Evolutionary conservation across 1,284 basidiomycete species (phyloP).

Genomic region (Malassezia restricta): DNA sequence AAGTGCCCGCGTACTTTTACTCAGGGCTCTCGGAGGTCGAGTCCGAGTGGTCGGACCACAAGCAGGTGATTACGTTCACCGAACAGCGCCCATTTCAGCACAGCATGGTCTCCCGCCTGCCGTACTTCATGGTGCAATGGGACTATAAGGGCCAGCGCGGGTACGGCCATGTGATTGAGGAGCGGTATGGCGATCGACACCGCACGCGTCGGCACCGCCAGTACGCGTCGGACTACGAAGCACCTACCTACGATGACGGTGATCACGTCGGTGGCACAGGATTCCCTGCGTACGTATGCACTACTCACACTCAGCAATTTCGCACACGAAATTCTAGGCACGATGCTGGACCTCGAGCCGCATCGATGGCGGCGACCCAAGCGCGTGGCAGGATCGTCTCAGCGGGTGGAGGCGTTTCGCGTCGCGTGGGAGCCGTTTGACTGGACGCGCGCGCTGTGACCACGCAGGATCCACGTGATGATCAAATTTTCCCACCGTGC

Average conservation of each 20-base stretch:
- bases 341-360: slow-evolving; percentile 76
- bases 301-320: slow-evolving; percentile 49
- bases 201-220: slow-evolving; percentile 46
- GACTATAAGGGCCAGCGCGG: slow-evolving; percentile 67
- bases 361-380: slow-evolving; percentile 68
- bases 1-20: slow-evolving; percentile 84
- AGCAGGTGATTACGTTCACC: slow-evolving; percentile 87
- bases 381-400: slow-evolving; percentile 36
- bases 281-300: slow-evolving; percentile 12
- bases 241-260: slow-evolving; percentile 55
- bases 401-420: slow-evolving; percentile 62
- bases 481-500: not conserved
- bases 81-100: slow-evolving; percentile 24
- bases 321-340: slow-evolving; percentile 86
- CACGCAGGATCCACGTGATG: not conserved
- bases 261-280: slow-evolving; percentile 68
- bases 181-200: slow-evolving; percentile 50
- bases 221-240: slow-evolving; percentile 51
- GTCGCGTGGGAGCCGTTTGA: slow-evolving; percentile 47
- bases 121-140: slow-evolving; percentile 97
- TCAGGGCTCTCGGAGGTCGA: slow-evolving; percentile 82
- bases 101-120: slow-evolving; percentile 74
- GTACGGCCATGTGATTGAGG: slow-evolving; percentile 63
- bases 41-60: slow-evolving; percentile 92
- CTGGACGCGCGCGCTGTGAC: slow-evolving; percentile 45